Evolutionary conservation across 2,329 filamentous ascomycete genomes (phyloP), one percentile per base, ranked within the genome.

Genomic region (Triangularia verruculosa): DNA sequence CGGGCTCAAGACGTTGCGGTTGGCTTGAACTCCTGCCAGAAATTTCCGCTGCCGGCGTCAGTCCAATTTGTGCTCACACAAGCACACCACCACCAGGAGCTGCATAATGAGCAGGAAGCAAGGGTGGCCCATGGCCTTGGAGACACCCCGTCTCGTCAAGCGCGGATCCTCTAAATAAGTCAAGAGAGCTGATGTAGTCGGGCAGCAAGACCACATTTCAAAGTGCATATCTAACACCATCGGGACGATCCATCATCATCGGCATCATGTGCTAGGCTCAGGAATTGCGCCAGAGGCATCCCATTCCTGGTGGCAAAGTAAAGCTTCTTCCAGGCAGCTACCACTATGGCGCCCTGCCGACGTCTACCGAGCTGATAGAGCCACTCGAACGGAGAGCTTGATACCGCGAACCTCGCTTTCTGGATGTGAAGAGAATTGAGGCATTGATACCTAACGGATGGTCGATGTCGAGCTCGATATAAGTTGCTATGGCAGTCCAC

Each of bases 181-280:
- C 20, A 52, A 55, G 13, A 17, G 17, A 61, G 15, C 25, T 15
- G n/a, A 55, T 25, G 51, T 57, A 57, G 61, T 69, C 64, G 64
- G 67, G 67, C 66, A 69, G 61, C 66, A 64, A 69, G 58, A 56
- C 22, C 30, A 32, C 59, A 65, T 34, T 59, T 61, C 55, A 67
- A 53, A 39, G 55, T 32, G 32, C 39, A 32, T 47, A 51, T 22
- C 47, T 39, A 34, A 47, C n/a, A 47, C 39, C 39, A 47, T 47
- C 17, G 39, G 39, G 39, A 47, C 20, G 39, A 47, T 47, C 39
- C n/a, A 47, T 17, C 39, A 47, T 20, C 39, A 3, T 20, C 39
- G n/a, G n/a, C n/a, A 47, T 47, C n/a, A 47, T 47, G n/a, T 47
- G 39, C 3, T 22, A 22, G 1, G 15, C 28, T 39, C 11, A 22